A percentile compares a stretch with the other conserved stretches of the same genome.
These are phyloP conservation scores for Boletus tylopilopsis DNA, from an alignment of 768 basidiomycete genomes.

Conservation along the genomic window DNA sequence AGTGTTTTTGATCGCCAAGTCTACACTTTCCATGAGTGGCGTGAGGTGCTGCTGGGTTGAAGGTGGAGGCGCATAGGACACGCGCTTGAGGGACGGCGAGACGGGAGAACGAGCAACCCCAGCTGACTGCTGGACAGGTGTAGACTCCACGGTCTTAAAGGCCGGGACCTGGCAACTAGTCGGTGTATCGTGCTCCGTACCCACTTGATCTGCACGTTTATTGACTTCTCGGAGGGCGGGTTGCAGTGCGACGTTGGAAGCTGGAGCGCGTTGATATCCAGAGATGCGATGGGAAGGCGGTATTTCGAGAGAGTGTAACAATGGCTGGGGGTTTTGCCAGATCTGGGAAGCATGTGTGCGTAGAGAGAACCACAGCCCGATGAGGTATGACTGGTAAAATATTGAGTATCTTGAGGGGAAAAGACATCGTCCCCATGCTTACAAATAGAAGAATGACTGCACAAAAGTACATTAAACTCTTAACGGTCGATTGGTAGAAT, in stretches of 20 bases:
- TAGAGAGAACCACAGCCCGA: slow-evolving; percentile 98
- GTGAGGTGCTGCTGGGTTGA: slow-evolving; percentile 39
- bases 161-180: slow-evolving; percentile 40
- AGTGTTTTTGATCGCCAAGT: slow-evolving; percentile 65
- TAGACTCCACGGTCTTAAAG: slow-evolving; percentile 27
- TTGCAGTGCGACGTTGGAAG: slow-evolving; percentile 6
- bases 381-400: slow-evolving; percentile 76
- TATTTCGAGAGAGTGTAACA: slow-evolving; percentile 65
- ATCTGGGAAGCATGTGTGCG: slow-evolving; percentile 97
- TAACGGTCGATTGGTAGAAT: slow-evolving; percentile 95
- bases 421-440: slow-evolving; percentile 32
- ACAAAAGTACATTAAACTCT: slow-evolving; percentile 94
- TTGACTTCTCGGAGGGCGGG: slow-evolving; percentile 24
- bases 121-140: slow-evolving; percentile 14
- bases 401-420: slow-evolving; percentile 5
- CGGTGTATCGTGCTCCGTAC: slow-evolving; percentile 27
- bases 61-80: slow-evolving; percentile 50
- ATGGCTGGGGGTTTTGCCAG: slow-evolving; percentile 95
- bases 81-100: slow-evolving; percentile 48
- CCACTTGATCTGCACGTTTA: slow-evolving; percentile 44
- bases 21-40: slow-evolving; percentile 76
- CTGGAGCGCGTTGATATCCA: slow-evolving; percentile 53
- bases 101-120: slow-evolving; percentile 22
- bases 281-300: slow-evolving; percentile 53
- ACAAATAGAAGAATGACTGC: slow-evolving; percentile 88